Evolutionary conservation across 1,284 basidiomycete species (phyloP).

Genomic region (Ustilago crameri): DNA sequence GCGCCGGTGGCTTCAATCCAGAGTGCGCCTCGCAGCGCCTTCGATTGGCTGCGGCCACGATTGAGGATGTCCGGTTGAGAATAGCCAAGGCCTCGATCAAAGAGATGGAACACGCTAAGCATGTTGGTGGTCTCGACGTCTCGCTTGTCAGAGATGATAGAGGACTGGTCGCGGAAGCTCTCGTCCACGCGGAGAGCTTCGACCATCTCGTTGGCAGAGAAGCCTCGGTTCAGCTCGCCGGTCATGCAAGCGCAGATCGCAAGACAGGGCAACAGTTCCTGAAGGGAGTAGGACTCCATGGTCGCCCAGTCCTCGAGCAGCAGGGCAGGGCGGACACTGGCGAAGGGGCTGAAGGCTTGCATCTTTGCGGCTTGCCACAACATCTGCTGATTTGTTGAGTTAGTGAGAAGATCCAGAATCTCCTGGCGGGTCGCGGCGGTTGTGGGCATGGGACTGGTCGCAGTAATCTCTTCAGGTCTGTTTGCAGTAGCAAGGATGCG

Average conservation of each 20-base stretch:
- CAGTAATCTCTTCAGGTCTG: slow-evolving; percentile 7
- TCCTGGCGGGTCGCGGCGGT: slow-evolving; percentile 26
- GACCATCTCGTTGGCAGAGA: slow-evolving; percentile 42
- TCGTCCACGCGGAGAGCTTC: slow-evolving; percentile 21
- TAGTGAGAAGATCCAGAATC: slow-evolving; percentile 33
- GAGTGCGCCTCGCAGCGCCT: slow-evolving; percentile 19
- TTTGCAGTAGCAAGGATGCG: slow-evolving; percentile 33
- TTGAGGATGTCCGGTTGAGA: slow-evolving; percentile 37
- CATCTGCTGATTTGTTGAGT: slow-evolving; percentile 19
- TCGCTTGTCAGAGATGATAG: slow-evolving; percentile 23
- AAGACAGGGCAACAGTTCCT: slow-evolving; percentile 32
- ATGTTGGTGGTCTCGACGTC: slow-evolving; percentile 29
- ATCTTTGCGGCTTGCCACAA: slow-evolving; percentile 32
- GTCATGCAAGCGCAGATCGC: slow-evolving; percentile 44
- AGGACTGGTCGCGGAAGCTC: slow-evolving; percentile 14
- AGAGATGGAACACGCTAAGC: slow-evolving; percentile 42
- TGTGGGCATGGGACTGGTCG: slow-evolving; percentile 14
- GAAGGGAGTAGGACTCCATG: slow-evolving; percentile 44
- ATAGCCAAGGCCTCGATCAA: slow-evolving; percentile 45
- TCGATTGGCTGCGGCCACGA: slow-evolving; percentile 4
- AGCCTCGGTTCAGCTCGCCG: slow-evolving; percentile 42
- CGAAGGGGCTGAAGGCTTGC: slow-evolving; percentile 38
- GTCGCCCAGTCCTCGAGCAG: slow-evolving; percentile 46
- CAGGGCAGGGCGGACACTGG: slow-evolving; percentile 35
- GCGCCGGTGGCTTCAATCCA: slow-evolving; percentile 45